Evolutionary conservation across 805 yeast species (phyloP), one percentile per base, ranked within the genome.

Genomic region (Hanseniaspora hatyaiensis): DNA sequence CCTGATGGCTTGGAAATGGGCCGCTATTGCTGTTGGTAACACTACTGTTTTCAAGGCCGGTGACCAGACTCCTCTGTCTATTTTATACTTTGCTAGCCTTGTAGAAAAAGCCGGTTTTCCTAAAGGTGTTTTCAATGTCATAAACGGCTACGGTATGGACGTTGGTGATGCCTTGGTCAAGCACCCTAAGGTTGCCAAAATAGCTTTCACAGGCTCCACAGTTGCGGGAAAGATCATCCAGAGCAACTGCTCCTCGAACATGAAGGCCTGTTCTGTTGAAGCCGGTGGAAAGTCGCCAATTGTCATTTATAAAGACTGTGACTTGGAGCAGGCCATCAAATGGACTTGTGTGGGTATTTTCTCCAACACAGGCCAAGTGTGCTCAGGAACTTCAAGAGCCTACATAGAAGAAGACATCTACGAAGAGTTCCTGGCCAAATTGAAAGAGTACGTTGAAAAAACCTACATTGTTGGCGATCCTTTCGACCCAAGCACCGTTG

Each of bases 1-100:
- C 28, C 80, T 81, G 86, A 77, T 82, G 13, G 71, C 82, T 20
- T 82, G 92, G 92, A 82, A 82, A 63, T 68, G 82, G 58, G 85
- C 82, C 23, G 89, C 89, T 6, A 65, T 82, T 53, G 86, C 88
- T 34, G 80, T 84, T 46, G 92, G 92, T 47, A 82, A 83, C 63
- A 71, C 76, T 12, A 73, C 80, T 39, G 76, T 82, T 38, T 71
- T 82, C 61, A 82, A 82, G 63, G 72, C 85, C 2, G 79, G 86
- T 49, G 92, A 83, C 64, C 66, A 78, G 54, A 81, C 89, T 6
- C 92, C 92, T 11, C 69, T 82, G 55, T 75, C 86, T 22, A 67
- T 80, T 54, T 71, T 82, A 53, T 67, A 71, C 54, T 68, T 81
- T 51, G 86, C 82, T 32, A 65, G 66, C 22, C 62, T 76, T 47